phyloP scores from a whole-genome alignment of 768 basidiomycete species.

The Auricularia auricula-judae region DNA sequence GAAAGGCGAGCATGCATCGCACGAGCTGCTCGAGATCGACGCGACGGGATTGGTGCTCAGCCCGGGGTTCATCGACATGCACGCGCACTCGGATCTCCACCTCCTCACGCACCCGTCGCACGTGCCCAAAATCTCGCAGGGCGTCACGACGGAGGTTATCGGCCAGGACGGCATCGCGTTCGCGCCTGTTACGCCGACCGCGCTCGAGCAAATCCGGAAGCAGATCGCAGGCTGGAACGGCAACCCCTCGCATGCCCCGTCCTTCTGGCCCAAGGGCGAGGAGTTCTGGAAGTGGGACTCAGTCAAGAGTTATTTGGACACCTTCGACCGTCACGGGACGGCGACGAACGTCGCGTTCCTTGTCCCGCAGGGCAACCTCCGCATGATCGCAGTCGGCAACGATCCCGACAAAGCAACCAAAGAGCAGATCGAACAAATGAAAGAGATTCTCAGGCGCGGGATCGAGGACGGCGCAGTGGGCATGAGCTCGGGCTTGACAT shows the following conservation, averaged over 20 bases:
- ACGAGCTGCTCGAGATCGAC: no score
- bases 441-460: conserved; percentile 11
- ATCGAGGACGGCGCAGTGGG: conserved; percentile 20
- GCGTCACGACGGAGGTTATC: conserved; percentile 20
- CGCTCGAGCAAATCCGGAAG: conserved; percentile 12
- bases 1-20: no score
- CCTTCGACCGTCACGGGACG: conserved; percentile 16
- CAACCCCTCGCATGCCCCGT: conserved; percentile 11
- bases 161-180: conserved; percentile 22
- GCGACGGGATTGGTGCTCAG: conserved; percentile 7
- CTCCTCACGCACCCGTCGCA: conserved; percentile 18
- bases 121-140: conserved; percentile 19
- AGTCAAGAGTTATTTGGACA: conserved; percentile 16
- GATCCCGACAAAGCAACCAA: conserved; percentile 12
- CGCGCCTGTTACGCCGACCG: conserved; percentile 12
- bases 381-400: conserved; percentile 18
- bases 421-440: conserved; percentile 14
- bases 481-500: conserved; percentile 20
- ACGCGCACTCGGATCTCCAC: conserved; percentile 21
- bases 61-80: conserved; percentile 22
- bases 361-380: conserved; percentile 21
- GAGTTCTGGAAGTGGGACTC: conserved; percentile 18
- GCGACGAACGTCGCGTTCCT: conserved; percentile 19
- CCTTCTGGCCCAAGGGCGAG: background rate
- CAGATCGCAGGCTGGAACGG: conserved; percentile 24